A percentile compares a stretch with the other conserved stretches of the same genome.
phyloP scores from a whole-genome alignment of 768 basidiomycete genomes.

The Porphyrellus cyaneotinctus region DNA sequence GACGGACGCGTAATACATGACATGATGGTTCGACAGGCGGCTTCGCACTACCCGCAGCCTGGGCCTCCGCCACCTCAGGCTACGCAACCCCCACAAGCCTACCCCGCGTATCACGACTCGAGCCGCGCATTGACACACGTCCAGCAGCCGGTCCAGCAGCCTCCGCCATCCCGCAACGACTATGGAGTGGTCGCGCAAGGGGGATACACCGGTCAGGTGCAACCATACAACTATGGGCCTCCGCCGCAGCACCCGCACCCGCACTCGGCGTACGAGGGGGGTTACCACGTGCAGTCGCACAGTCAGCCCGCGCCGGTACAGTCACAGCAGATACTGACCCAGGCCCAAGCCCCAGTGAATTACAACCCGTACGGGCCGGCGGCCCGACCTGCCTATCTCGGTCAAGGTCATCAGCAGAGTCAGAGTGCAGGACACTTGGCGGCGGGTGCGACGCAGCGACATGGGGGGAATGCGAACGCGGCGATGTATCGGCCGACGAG shows the following conservation, averaged over 20 bases:
- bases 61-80: conserved; percentile 5
- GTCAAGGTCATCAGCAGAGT: conserved; percentile 1
- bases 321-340: no score
- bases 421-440: conserved; percentile 29
- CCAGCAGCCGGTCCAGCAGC: conserved; percentile 25
- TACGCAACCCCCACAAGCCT: conserved; percentile 18
- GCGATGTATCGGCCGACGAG: conserved; percentile 41
- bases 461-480: conserved; percentile 14
- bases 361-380: conserved; percentile 9
- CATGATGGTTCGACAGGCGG: conserved; percentile 41
- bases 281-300: conserved; percentile 18
- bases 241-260: conserved; percentile 25
- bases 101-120: conserved; percentile 18
- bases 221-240: conserved; percentile 14
- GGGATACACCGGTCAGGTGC: conserved; percentile 7
- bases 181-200: conserved; percentile 12
- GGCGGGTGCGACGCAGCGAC: conserved; percentile 32
- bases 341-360: background rate
- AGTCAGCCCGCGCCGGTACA: conserved; percentile 8
- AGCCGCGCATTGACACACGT: conserved; percentile 29
- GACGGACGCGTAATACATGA: conserved; percentile 79
- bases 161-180: conserved; percentile 22
- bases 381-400: conserved; percentile 2
- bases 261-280: conserved; percentile 17
- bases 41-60: conserved; percentile 10